Evolutionary conservation across 75 land plant species (phyloP).

Genomic region (Pinus albicaulis): DNA sequence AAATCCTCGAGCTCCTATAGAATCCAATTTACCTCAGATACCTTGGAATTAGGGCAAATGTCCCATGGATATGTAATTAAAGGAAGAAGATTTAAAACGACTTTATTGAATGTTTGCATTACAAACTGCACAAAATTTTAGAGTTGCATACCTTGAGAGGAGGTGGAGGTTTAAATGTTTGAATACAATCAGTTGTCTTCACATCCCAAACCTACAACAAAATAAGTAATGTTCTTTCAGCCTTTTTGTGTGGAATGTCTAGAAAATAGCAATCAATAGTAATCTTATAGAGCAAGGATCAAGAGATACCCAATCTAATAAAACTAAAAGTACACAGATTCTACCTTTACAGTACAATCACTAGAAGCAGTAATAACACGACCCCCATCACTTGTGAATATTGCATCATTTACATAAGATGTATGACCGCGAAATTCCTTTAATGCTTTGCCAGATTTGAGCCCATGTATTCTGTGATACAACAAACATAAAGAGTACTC

Average conservation of each 20-base stretch:
- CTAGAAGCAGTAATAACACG: slow-evolving; percentile 97
- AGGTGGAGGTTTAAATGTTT: slow-evolving; percentile 99
- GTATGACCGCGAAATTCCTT: slow-evolving; percentile 98
- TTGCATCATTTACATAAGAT: slow-evolving; percentile 94
- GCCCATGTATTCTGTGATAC: slow-evolving; percentile 82
- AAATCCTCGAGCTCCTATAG: no score
- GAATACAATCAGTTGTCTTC: slow-evolving; percentile 88
- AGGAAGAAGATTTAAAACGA: no score
- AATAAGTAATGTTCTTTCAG: background rate
- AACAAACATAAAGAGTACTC: background rate
- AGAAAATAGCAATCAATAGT: background rate
- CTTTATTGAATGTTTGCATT: no score
- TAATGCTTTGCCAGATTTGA: slow-evolving; percentile 92
- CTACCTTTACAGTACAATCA: slow-evolving; percentile 96
- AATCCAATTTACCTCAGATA: no score
- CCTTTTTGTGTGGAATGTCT: background rate
- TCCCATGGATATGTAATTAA: no score
- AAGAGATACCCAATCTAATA: background rate
- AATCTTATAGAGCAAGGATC: background rate
- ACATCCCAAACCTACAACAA: slow-evolving; percentile 89
- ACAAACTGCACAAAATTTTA: no score
- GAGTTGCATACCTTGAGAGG: slow-evolving; percentile 67
- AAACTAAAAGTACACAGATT: background rate
- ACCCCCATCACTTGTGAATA: slow-evolving; percentile 85
- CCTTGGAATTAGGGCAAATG: no score